A percentile compares a stretch with the other conserved stretches of the same genome.
Conservation (phyloP, 495 filamentous ascomycete species). For the Pseudomonodictys pantanalensis region DNA sequence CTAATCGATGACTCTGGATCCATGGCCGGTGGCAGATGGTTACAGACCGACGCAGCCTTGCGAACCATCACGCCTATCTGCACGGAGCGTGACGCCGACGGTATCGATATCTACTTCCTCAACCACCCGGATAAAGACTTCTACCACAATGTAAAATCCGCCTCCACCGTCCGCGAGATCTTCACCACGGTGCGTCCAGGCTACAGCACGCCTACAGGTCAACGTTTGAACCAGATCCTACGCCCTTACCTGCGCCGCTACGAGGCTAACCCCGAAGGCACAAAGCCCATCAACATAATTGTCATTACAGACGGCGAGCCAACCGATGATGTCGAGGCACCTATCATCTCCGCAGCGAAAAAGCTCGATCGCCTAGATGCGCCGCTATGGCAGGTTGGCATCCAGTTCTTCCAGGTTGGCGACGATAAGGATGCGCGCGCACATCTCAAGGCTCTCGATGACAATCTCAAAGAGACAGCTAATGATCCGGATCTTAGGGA, state of each 20-base stretch:
- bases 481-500: conserved; percentile 62
- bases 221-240: conserved; percentile 69
- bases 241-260: conserved; percentile 60
- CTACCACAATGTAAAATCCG: conserved; percentile 58
- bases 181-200: conserved; percentile 63
- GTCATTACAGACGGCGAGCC: conserved; percentile 89
- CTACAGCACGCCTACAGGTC: conserved; percentile 73
- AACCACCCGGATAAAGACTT: conserved; percentile 53
- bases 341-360: conserved; percentile 65
- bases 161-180: conserved; percentile 57
- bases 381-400: conserved; percentile 80
- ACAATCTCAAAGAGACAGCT: conserved; percentile 58
- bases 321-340: conserved; percentile 72
- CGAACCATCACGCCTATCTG: conserved; percentile 80
- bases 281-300: conserved; percentile 90
- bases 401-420: conserved; percentile 97
- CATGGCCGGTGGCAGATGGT: conserved; percentile 80
- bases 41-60: conserved; percentile 69
- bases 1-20: conserved; percentile 88
- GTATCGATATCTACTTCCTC: conserved; percentile 93
- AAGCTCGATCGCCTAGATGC: conserved; percentile 70
- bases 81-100: conserved; percentile 76
- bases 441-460: conserved; percentile 74
- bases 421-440: conserved; percentile 61
- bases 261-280: conserved; percentile 43